These are phyloP conservation scores for Curvularia eragrostidis DNA, from an alignment of 2,329 filamentous ascomycete species.

Conservation along the genomic window DNA sequence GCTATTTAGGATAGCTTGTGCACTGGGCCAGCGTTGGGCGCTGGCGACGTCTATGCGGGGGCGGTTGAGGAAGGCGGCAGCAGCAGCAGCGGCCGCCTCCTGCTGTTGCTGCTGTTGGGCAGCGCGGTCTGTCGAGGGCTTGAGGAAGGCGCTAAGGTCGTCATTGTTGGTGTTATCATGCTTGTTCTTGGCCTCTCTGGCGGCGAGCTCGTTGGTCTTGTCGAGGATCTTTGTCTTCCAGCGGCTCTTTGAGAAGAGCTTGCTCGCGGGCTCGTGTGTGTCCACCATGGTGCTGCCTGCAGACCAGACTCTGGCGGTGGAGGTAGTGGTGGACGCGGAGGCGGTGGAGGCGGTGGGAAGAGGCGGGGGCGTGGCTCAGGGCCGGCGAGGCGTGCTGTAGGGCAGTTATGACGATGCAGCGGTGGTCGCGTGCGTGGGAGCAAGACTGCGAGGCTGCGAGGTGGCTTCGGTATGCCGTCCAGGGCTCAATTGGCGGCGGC, in stretches of 20 bases:
- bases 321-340: background rate
- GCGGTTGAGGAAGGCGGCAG: constrained; percentile 39
- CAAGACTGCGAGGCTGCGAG: background rate
- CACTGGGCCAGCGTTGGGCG: constrained; percentile 60
- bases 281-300: constrained; percentile 41
- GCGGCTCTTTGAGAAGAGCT: constrained; percentile 52
- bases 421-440: constrained; percentile 14
- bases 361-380: background rate
- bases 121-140: constrained; percentile 58
- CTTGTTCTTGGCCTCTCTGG: constrained; percentile 38
- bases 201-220: constrained; percentile 44
- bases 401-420: background rate
- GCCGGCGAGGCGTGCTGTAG: background rate
- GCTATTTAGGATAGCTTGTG: constrained; percentile 52
- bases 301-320: constrained; percentile 1
- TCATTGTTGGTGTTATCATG: constrained; percentile 31
- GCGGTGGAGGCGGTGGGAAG: background rate
- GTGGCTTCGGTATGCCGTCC: background rate
- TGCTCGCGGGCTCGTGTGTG: constrained; percentile 36
- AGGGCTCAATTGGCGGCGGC: constrained; percentile 9
- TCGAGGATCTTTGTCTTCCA: constrained; percentile 61
- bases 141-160: constrained; percentile 65
- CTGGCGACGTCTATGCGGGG: constrained; percentile 58
- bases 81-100: constrained; percentile 20
- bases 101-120: constrained; percentile 39